Conservation (phyloP, 345 rosid genomes). For the Bretschneidera sinensis region DNA sequence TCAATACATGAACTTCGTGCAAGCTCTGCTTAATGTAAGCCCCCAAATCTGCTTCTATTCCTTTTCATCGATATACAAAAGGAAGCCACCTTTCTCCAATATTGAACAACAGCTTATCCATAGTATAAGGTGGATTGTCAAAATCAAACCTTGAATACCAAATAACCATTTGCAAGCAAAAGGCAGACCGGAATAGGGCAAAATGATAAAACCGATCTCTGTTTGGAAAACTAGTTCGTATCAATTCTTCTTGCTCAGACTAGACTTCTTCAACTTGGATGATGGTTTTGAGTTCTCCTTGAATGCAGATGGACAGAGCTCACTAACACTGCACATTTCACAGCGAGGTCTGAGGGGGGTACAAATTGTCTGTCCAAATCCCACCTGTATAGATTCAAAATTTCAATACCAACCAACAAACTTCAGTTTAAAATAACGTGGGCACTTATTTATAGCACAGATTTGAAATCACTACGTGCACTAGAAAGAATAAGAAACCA, state of each 20-base stretch:
- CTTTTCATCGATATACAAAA: too few species aligned
- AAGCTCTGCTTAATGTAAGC: not conserved
- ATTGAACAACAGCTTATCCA: too few species aligned
- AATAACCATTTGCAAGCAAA: not conserved
- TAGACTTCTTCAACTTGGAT: conserved; percentile 43
- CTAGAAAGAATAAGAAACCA: too few species aligned
- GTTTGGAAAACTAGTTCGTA: not conserved
- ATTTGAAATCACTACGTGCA: not conserved
- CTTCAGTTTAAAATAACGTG: not conserved
- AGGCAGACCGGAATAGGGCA: not conserved
- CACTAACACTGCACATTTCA: conserved; percentile 50
- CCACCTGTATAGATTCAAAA: conserved; percentile 51
- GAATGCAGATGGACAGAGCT: conserved; percentile 85
- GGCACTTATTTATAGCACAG: not conserved
- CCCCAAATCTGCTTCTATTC: not conserved
- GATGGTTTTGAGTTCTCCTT: conserved; percentile 53
- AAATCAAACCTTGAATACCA: too few species aligned
- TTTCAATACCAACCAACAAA: not conserved
- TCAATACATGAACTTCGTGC: too few species aligned
- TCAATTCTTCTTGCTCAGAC: conserved; percentile 30
- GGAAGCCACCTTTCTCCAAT: too few species aligned
- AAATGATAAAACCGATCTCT: not conserved
- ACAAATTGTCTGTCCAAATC: conserved; percentile 89
- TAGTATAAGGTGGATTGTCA: too few species aligned
- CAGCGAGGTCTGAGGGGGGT: conserved; percentile 79